Evolutionary conservation across 208 protist genomes (phyloP).

Genomic region (Trypanosoma lewisi): DNA sequence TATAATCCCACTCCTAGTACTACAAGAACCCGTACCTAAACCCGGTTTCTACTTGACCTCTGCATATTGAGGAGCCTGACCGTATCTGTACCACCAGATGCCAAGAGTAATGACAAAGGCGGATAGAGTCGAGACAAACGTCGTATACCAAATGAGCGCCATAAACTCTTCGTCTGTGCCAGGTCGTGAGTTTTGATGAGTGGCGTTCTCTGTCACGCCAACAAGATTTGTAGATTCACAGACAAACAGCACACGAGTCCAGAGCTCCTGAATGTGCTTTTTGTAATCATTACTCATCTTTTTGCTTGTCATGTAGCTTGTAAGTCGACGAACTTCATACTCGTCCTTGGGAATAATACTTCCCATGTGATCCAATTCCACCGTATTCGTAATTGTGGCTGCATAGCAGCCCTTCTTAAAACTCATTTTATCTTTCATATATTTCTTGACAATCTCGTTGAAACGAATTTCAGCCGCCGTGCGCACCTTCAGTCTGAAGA

Average conservation of each 20-base stretch:
- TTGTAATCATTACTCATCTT: conserved; percentile 91
- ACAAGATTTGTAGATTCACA: conserved; percentile 84
- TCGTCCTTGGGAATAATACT: conserved; percentile 91
- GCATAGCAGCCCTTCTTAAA: conserved; percentile 82
- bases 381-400: conserved; percentile 84
- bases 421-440: conserved; percentile 89
- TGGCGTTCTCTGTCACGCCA: conserved; percentile 69
- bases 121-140: conserved; percentile 61
- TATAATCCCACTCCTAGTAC: background rate
- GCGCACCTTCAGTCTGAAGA: conserved; percentile 86
- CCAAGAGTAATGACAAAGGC: conserved; percentile 59
- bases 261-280: conserved; percentile 86
- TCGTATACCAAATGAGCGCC: conserved; percentile 82
- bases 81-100: conserved; percentile 88
- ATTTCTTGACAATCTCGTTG: conserved; percentile 82
- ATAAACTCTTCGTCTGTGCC: conserved; percentile 91
- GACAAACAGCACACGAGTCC: conserved; percentile 79
- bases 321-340: conserved; percentile 85
- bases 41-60: conserved; percentile 66
- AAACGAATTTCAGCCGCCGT: conserved; percentile 86
- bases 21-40: conserved; percentile 4
- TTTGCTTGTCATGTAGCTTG: conserved; percentile 90
- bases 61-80: conserved; percentile 78
- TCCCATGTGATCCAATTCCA: conserved; percentile 89
- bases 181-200: conserved; percentile 75